phyloP scores from a whole-genome alignment of 106 monocot species.

The Dioscorea dumetorum region DNA sequence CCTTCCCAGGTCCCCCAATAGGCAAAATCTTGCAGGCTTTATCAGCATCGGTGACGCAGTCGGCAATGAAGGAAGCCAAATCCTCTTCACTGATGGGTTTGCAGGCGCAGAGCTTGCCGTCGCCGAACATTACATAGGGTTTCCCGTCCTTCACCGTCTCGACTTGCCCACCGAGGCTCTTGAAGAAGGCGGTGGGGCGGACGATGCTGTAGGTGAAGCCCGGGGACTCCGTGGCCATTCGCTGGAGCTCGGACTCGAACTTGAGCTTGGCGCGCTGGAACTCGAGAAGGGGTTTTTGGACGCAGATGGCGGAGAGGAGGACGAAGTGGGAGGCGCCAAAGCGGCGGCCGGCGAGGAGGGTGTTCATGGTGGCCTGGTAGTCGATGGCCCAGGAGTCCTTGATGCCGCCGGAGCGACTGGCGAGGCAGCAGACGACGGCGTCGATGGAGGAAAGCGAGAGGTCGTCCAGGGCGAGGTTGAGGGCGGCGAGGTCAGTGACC shows the following conservation, averaged over 20 bases:
- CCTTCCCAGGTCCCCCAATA: slow-evolving; percentile 82
- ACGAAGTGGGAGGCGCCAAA: slow-evolving; percentile 80
- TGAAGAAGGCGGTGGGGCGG: slow-evolving; percentile 94
- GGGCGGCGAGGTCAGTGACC: slow-evolving; percentile 62
- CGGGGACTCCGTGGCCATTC: slow-evolving; percentile 19
- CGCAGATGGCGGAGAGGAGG: slow-evolving; percentile 91
- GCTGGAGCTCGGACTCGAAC: slow-evolving; percentile 68
- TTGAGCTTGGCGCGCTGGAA: slow-evolving; percentile 96
- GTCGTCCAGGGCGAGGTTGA: slow-evolving; percentile 36
- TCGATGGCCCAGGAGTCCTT: slow-evolving; percentile 81
- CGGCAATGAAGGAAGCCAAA: slow-evolving; percentile 74
- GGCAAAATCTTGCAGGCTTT: slow-evolving; percentile 67
- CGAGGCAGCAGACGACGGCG: slow-evolving; percentile 86
- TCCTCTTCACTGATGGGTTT: slow-evolving; percentile 96
- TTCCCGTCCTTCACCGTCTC: slow-evolving; percentile 76
- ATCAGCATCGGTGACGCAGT: slow-evolving; percentile 65
- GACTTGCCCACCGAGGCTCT: slow-evolving; percentile 91
- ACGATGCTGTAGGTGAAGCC: slow-evolving; percentile 89
- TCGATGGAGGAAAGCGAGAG: slow-evolving; percentile 36
- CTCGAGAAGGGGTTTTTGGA: slow-evolving; percentile 91
- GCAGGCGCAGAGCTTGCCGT: slow-evolving; percentile 82
- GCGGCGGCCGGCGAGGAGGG: slow-evolving; percentile 47
- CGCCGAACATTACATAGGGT: slow-evolving; percentile 96
- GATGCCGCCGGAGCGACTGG: slow-evolving; percentile 79
- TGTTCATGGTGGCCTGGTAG: slow-evolving; percentile 66